These are phyloP conservation scores for Pleomassaria siparia DNA, from an alignment of 2,329 filamentous ascomycete genomes.

Conservation along the genomic window DNA sequence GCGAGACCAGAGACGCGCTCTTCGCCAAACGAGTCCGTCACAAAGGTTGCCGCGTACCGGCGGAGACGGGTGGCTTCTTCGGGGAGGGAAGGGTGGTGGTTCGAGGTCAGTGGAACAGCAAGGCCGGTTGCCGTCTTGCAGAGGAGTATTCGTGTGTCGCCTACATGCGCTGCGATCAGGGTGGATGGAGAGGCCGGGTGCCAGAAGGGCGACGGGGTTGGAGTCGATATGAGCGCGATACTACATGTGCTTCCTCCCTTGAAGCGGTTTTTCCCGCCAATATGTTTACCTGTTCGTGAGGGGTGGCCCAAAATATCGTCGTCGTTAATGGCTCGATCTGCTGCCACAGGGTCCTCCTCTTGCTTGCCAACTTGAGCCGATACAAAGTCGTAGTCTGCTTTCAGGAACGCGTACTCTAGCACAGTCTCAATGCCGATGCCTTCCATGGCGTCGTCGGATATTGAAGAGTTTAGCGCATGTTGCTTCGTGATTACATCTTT, in stretches of 20 bases:
- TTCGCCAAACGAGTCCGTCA: constrained; percentile 96
- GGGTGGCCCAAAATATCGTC: constrained; percentile 77
- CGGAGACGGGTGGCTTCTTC: constrained; percentile 80
- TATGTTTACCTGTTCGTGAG: constrained; percentile 52
- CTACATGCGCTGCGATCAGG: constrained; percentile 84
- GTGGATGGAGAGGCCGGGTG: constrained; percentile 84
- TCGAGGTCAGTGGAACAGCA: constrained; percentile 78
- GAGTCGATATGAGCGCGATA: constrained; percentile 86
- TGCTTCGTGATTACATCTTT: constrained; percentile 32
- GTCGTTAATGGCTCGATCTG: constrained; percentile 78
- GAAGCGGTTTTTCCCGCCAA: constrained; percentile 78
- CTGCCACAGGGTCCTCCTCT: constrained; percentile 67
- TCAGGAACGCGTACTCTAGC: constrained; percentile 88
- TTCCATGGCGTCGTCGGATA: constrained; percentile 29
- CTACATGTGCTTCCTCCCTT: constrained; percentile 93
- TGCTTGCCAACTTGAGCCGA: constrained; percentile 82
- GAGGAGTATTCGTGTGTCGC: constrained; percentile 87
- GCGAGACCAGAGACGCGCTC: constrained; percentile 91
- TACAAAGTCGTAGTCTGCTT: constrained; percentile 92
- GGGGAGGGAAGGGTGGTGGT: constrained; percentile 90
- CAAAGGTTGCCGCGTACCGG: constrained; percentile 81
- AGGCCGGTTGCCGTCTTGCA: constrained; percentile 83
- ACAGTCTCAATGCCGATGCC: constrained; percentile 71
- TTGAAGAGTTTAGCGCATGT: constrained; percentile 23
- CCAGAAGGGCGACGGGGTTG: constrained; percentile 91